Conservation (phyloP, 2,329 filamentous ascomycete genomes). For the Pleurostoma richardsiae region DNA sequence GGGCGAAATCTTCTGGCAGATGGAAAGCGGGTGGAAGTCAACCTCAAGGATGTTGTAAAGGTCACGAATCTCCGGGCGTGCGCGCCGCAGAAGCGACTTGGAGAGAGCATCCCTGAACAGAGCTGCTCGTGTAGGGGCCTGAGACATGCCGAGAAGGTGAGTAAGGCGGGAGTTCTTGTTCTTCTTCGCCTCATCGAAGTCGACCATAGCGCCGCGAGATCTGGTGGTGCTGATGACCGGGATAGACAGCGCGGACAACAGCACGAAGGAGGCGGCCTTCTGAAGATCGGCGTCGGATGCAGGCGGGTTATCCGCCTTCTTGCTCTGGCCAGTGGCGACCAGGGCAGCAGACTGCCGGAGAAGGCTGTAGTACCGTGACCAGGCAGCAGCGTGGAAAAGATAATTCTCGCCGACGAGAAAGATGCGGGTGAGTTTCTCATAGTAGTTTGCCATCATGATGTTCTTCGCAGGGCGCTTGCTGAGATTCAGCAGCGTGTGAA, state of each 20-base stretch:
- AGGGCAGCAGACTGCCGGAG: slow-evolving; percentile 84
- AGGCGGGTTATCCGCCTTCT: slow-evolving; percentile 91
- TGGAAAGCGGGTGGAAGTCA: slow-evolving; percentile 97
- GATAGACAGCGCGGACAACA: slow-evolving; percentile 93
- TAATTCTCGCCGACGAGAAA: slow-evolving; percentile 99
- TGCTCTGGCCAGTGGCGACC: slow-evolving; percentile 77
- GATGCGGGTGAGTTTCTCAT: slow-evolving; percentile 97
- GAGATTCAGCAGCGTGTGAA: slow-evolving; percentile 92
- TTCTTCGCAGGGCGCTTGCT: slow-evolving; percentile 99
- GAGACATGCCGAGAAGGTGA: slow-evolving; percentile 89
- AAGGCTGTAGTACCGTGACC: slow-evolving; percentile 95
- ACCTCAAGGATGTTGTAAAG: slow-evolving; percentile 99
- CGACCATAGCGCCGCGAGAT: slow-evolving; percentile 90
- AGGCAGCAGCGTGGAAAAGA: slow-evolving; percentile 96
- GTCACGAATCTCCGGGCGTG: slow-evolving; percentile 89
- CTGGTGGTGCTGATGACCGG: slow-evolving; percentile 98
- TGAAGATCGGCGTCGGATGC: slow-evolving; percentile 86
- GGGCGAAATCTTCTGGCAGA: slow-evolving; percentile 98
- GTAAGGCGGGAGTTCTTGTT: slow-evolving; percentile 98
- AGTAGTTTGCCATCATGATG: slow-evolving; percentile 99
- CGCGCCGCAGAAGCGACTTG: slow-evolving; percentile 90
- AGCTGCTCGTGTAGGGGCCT: slow-evolving; percentile 79
- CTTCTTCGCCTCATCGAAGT: slow-evolving; percentile 94
- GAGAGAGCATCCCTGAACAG: slow-evolving; percentile 95
- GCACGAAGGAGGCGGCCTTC: slow-evolving; percentile 91